phyloP scores from a whole-genome alignment of 495 filamentous ascomycete species.

The Pseudevernia furfuracea region DNA sequence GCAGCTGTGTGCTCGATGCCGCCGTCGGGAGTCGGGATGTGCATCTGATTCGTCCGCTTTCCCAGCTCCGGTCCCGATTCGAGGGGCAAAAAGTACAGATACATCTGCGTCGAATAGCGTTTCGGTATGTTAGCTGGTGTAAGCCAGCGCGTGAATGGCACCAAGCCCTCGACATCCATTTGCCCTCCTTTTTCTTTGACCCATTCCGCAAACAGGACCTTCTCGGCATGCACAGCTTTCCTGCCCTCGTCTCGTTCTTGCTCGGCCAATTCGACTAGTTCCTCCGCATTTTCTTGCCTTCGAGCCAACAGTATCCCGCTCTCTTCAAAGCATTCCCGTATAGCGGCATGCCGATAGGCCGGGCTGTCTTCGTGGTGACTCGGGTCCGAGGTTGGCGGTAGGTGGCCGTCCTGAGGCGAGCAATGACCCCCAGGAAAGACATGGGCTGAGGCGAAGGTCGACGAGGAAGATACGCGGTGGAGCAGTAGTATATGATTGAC shows the following conservation, averaged over 20 bases:
- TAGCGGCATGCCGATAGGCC: slow-evolving; percentile 67
- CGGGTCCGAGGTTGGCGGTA: slow-evolving; percentile 34
- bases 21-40: slow-evolving; percentile 68
- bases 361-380: slow-evolving; percentile 57
- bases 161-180: slow-evolving; percentile 59
- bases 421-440: slow-evolving; percentile 95
- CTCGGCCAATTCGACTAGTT: slow-evolving; percentile 41
- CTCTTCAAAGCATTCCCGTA: slow-evolving; percentile 92
- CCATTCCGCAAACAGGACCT: slow-evolving; percentile 60
- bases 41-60: slow-evolving; percentile 33
- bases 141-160: slow-evolving; percentile 88
- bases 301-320: slow-evolving; percentile 79
- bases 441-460: slow-evolving; percentile 82
- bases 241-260: slow-evolving; percentile 57
- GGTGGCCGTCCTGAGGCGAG: slow-evolving; percentile 56
- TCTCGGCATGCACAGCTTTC: slow-evolving; percentile 54
- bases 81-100: slow-evolving; percentile 84
- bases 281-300: slow-evolving; percentile 30
- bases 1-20: slow-evolving; percentile 80
- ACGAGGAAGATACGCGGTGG: slow-evolving; percentile 72
- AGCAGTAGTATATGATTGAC: slow-evolving; percentile 81
- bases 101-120: slow-evolving; percentile 92
- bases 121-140: slow-evolving; percentile 65
- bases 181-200: slow-evolving; percentile 51
- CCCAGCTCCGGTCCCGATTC: slow-evolving; percentile 22